Conservation (phyloP, 768 basidiomycete species). For the Coprinopsis marcescibilis region DNA sequence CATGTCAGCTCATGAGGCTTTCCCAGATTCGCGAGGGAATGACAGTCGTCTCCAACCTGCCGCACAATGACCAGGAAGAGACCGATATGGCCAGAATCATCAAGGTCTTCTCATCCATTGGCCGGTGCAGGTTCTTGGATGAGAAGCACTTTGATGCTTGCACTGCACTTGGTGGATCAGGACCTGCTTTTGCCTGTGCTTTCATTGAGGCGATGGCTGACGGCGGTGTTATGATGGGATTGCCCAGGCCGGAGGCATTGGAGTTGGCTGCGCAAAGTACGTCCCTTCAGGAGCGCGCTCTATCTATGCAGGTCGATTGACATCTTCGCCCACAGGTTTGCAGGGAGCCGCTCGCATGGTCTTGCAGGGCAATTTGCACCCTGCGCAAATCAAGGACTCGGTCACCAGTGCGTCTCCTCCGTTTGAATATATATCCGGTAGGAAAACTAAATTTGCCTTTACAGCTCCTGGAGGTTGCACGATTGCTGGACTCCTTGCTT, state of each 20-base stretch:
- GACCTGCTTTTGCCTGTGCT: slow-evolving; percentile 94
- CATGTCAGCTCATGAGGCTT: neutral
- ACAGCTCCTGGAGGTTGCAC: slow-evolving; percentile 96
- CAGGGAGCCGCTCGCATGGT: slow-evolving; percentile 98
- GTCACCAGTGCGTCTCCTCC: slow-evolving; percentile 77
- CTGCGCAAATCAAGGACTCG: slow-evolving; percentile 94
- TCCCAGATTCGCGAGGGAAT: slow-evolving; percentile 95
- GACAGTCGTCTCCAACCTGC: slow-evolving; percentile 85
- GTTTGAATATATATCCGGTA: neutral
- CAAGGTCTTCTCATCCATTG: slow-evolving; percentile 96
- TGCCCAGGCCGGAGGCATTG: slow-evolving; percentile 88
- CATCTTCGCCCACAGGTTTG: slow-evolving; percentile 50
- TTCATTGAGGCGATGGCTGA: slow-evolving; percentile 99
- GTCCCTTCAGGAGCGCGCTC: slow-evolving; percentile 18
- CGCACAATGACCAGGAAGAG: slow-evolving; percentile 43
- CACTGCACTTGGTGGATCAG: slow-evolving; percentile 92
- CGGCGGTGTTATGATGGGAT: slow-evolving; percentile 99
- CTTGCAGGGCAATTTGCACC: slow-evolving; percentile 82
- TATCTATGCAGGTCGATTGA: neutral
- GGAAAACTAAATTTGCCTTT: neutral
- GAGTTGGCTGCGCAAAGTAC: slow-evolving; percentile 94
- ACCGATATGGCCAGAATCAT: slow-evolving; percentile 69
- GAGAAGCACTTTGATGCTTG: slow-evolving; percentile 99
- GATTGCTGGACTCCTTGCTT: slow-evolving; percentile 90
- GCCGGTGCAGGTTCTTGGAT: slow-evolving; percentile 91